phyloP scores from a whole-genome alignment of 805 yeast genomes.

The Wickerhamomyces bovis region DNA sequence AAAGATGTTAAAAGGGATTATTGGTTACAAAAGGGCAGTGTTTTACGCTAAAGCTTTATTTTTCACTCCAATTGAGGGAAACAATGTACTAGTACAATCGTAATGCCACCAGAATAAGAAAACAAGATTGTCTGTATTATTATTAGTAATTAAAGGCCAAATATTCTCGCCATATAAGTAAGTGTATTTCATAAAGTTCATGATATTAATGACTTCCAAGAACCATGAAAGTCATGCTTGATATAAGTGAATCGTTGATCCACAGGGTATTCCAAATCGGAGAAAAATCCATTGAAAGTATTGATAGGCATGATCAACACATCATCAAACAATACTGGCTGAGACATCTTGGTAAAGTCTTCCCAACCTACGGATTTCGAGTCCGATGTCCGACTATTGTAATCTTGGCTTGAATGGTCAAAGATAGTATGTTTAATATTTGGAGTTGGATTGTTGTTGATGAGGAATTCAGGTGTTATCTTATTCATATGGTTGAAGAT shows the following conservation, averaged over 20 bases:
- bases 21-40: slow-evolving; percentile 33
- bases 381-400: not conserved
- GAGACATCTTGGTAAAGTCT: slow-evolving; percentile 13
- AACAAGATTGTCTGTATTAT: not conserved
- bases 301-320: slow-evolving; percentile 16
- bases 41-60: slow-evolving; percentile 15
- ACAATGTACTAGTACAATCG: no score
- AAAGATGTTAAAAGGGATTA: slow-evolving; percentile 25
- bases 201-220: slow-evolving; percentile 15
- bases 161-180: slow-evolving; percentile 9
- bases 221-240: slow-evolving; percentile 18
- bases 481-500: slow-evolving; percentile 42
- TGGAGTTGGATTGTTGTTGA: slow-evolving; percentile 24
- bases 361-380: slow-evolving; percentile 15
- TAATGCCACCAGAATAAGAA: no score
- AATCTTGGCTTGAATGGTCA: slow-evolving; percentile 2
- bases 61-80: no score
- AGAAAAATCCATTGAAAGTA: slow-evolving; percentile 17
- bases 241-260: slow-evolving; percentile 9
- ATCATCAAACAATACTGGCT: slow-evolving; percentile 17
- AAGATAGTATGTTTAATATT: slow-evolving; percentile 25
- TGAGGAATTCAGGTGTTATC: not conserved
- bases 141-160: no score
- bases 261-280: slow-evolving; percentile 7
- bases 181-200: not conserved